Conservation (phyloP, 2,329 filamentous ascomycete species). For the Sclerotinia subarctica region DNA sequence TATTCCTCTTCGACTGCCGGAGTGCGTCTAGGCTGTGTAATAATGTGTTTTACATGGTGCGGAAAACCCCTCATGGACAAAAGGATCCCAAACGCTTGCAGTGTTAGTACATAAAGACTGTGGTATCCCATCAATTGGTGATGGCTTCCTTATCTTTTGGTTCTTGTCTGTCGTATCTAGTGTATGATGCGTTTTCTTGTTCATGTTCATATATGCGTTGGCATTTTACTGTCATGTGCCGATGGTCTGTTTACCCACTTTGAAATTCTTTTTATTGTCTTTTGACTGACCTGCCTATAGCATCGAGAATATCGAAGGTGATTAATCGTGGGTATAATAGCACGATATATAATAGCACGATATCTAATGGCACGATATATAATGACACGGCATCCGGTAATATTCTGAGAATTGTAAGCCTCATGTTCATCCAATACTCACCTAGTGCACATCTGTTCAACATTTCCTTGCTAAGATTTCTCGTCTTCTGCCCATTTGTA, state of each 20-base stretch:
- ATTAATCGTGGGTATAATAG: neutral
- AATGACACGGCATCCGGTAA: neutral
- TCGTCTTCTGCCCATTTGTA: neutral
- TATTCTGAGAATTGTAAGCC: constrained; percentile 17
- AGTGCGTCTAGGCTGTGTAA: neutral
- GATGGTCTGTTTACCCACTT: constrained; percentile 11
- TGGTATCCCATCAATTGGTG: neutral
- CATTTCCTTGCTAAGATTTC: neutral
- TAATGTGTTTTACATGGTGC: neutral
- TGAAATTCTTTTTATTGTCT: neutral
- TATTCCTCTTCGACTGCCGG: neutral
- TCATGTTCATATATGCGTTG: neutral
- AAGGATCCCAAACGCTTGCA: neutral
- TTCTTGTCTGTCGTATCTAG: neutral
- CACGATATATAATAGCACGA: neutral
- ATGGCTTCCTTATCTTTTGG: neutral
- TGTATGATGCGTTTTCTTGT: constrained; percentile 11
- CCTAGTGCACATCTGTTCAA: neutral
- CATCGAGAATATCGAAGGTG: neutral
- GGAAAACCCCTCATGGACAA: neutral
- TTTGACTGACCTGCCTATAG: neutral
- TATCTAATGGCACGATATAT: neutral
- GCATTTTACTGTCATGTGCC: constrained; percentile 13
- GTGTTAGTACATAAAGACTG: constrained; percentile 9
- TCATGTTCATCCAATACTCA: neutral